Evolutionary conservation across 192 early-diverging fungal genomes (phyloP).

Genomic region (Coemansia sp.): DNA sequence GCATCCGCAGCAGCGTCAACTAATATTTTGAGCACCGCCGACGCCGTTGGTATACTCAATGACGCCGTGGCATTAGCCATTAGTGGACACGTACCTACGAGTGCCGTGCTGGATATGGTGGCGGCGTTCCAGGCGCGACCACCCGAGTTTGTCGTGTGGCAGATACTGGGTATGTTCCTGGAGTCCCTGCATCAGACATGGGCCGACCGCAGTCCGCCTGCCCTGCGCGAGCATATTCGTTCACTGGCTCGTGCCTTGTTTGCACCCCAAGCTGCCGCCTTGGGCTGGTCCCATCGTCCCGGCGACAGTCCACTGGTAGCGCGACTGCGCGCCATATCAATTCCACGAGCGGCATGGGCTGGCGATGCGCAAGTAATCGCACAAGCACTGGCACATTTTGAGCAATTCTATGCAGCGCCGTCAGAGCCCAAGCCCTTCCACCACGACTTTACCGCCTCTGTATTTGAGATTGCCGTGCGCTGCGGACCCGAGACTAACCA

Average conservation of each 20-base stretch:
- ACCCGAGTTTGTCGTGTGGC: conserved; percentile 55
- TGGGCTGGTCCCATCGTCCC: conserved; percentile 62
- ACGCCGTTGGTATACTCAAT: conserved; percentile 80
- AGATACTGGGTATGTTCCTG: conserved; percentile 48
- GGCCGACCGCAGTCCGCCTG: conserved; percentile 46
- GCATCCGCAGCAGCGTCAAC: conserved; percentile 55
- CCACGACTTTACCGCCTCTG: conserved; percentile 53
- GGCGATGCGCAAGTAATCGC: conserved; percentile 57
- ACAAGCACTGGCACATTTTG: conserved; percentile 59
- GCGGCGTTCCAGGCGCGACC: conserved; percentile 46
- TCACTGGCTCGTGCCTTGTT: conserved; percentile 55
- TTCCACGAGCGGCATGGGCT: conserved; percentile 61
- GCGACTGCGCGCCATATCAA: conserved; percentile 63
- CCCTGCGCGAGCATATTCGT: conserved; percentile 49
- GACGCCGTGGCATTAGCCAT: conserved; percentile 78
- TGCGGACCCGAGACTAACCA: conserved; percentile 46
- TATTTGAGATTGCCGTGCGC: conserved; percentile 62
- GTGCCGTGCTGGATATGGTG: conserved; percentile 71
- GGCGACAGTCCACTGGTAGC: conserved; percentile 59
- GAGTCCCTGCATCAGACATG: conserved; percentile 54
- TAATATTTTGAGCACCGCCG: conserved; percentile 57
- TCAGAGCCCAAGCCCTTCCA: conserved; percentile 58
- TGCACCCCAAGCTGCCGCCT: conserved; percentile 55
- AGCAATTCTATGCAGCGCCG: conserved; percentile 57
- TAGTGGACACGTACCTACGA: conserved; percentile 77